These are phyloP conservation scores for Mortierella sp. DNA, from an alignment of 371 early-diverging fungal species.

Conservation along the genomic window DNA sequence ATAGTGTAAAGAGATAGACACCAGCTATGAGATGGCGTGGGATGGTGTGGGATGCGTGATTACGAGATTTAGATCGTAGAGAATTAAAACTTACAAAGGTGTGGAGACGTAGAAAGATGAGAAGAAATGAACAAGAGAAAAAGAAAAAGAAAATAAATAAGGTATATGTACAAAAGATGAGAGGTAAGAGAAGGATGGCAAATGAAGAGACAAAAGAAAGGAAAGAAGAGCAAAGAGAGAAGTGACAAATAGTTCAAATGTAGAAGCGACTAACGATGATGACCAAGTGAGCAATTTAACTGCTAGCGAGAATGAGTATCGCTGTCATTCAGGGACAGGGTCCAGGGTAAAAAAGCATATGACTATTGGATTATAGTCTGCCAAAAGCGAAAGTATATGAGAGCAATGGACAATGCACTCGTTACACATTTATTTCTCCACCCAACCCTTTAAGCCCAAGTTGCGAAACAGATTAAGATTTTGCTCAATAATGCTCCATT, in stretches of 20 bases:
- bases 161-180: no score
- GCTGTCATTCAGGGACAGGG: no score
- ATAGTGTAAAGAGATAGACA: not conserved
- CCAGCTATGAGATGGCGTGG: no score
- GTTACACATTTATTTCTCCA: not conserved
- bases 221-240: not conserved
- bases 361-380: not conserved
- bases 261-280: not conserved
- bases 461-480: not conserved
- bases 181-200: not conserved
- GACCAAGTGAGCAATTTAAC: conserved; percentile 1
- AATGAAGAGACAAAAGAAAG: not conserved
- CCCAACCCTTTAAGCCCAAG: not conserved
- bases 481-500: not conserved
- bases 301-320: not conserved
- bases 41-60: not conserved
- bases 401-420: conserved; percentile 9
- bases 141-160: not conserved
- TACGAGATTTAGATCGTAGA: not conserved
- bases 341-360: conserved; percentile 2
- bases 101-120: not conserved
- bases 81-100: not conserved
- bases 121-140: not conserved
- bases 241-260: no score
- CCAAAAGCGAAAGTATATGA: not conserved